Conservation (phyloP, 1,284 basidiomycete genomes). For the Testicularia cyperi region DNA sequence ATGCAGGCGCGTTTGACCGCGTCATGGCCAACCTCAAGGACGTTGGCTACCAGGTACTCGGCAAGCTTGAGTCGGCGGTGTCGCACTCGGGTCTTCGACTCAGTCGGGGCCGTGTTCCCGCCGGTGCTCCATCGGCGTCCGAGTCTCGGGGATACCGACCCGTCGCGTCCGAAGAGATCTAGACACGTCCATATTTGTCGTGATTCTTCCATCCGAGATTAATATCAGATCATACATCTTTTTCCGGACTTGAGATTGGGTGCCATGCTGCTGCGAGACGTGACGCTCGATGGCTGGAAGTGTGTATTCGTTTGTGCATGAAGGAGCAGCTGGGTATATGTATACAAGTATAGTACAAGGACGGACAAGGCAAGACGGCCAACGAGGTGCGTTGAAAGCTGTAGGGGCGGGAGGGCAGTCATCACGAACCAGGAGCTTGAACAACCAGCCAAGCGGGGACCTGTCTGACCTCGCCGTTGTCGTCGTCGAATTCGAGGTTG, state of each 20-base stretch:
- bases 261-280: too few relatives aligned
- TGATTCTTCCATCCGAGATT: too few relatives aligned
- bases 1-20: slow-evolving; percentile 29
- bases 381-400: too few relatives aligned
- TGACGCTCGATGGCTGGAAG: too few relatives aligned
- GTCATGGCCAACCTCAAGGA: slow-evolving; percentile 35
- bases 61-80: slow-evolving; percentile 19
- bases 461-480: slow-evolving; percentile 50
- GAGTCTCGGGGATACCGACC: slow-evolving; percentile 21
- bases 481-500: slow-evolving; percentile 56
- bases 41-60: slow-evolving; percentile 31
- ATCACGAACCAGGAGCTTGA: slow-evolving; percentile 45
- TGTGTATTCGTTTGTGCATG: too few relatives aligned
- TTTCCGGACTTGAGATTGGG: too few relatives aligned
- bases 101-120: neutral
- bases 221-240: too few relatives aligned
- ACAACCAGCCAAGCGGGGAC: slow-evolving; percentile 58
- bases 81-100: slow-evolving; percentile 8
- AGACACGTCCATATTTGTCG: slow-evolving; percentile 1
- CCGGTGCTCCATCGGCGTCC: too few relatives aligned
- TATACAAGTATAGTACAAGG: too few relatives aligned
- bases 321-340: neutral
- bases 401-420: too few relatives aligned
- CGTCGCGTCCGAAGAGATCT: slow-evolving; percentile 22
- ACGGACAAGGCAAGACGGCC: too few relatives aligned